phyloP scores from a whole-genome alignment of 352 stramenopile genomes.

The Globisporangium recalcitrans region DNA sequence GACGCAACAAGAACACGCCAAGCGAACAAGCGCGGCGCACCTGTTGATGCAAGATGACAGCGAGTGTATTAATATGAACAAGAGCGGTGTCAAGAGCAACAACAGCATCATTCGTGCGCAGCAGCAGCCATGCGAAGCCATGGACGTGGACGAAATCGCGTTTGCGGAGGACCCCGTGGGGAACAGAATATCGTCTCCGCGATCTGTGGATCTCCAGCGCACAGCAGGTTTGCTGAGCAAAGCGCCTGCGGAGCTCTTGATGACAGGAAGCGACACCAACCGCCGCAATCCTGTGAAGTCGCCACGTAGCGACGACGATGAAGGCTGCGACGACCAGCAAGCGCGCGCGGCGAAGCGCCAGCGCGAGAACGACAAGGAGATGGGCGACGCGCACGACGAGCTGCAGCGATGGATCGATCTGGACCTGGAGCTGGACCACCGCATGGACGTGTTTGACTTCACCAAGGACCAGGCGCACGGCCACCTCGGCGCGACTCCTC shows the following conservation, averaged over 20 bases:
- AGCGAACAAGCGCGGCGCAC: slow-evolving; percentile 6
- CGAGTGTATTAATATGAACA: slow-evolving; percentile 17
- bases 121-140: slow-evolving; percentile 2
- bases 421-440: slow-evolving; percentile 48
- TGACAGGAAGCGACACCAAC: slow-evolving; percentile 5
- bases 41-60: slow-evolving; percentile 4
- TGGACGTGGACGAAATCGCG: slow-evolving; percentile 17
- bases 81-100: slow-evolving; percentile 4
- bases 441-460: slow-evolving; percentile 55
- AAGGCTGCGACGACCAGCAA: neutral
- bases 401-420: slow-evolving; percentile 61
- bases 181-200: slow-evolving; percentile 14
- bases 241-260: slow-evolving; percentile 2
- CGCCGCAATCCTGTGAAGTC: neutral
- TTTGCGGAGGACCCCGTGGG: neutral
- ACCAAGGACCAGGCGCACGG: slow-evolving; percentile 13
- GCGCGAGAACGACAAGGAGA: slow-evolving; percentile 24
- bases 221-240: neutral
- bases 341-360: slow-evolving; percentile 14
- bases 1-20: slow-evolving; percentile 5
- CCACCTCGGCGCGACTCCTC: neutral
- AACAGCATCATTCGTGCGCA: neutral
- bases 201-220: slow-evolving; percentile 15
- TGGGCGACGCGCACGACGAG: slow-evolving; percentile 41
- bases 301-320: neutral